Conservation (phyloP, 805 yeast genomes). For the Isabelozyma pseudorhagii region DNA sequence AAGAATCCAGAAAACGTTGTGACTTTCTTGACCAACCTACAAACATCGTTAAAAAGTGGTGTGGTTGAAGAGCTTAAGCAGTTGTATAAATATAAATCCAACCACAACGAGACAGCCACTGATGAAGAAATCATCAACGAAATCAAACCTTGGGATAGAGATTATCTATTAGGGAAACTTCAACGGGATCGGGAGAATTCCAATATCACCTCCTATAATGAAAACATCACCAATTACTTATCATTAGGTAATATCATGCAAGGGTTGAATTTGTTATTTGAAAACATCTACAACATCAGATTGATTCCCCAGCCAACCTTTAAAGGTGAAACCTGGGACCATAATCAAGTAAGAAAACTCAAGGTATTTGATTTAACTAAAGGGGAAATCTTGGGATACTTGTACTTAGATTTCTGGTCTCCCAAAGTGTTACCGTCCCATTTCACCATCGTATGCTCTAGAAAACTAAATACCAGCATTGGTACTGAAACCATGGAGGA, state of each 20-base stretch:
- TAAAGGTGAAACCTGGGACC: constrained; percentile 83
- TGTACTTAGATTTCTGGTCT: constrained; percentile 85
- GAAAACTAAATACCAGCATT: constrained; percentile 59
- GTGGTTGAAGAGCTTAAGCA: constrained; percentile 58
- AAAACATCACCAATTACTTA: constrained; percentile 64
- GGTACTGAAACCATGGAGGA: constrained; percentile 22
- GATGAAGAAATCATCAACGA: constrained; percentile 23
- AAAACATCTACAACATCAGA: constrained; percentile 70
- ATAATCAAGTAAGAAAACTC: constrained; percentile 73
- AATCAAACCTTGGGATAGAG: constrained; percentile 91
- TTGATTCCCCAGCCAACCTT: constrained; percentile 62
- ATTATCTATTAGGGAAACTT: constrained; percentile 42
- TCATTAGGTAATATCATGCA: constrained; percentile 83
- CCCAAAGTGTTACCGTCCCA: constrained; percentile 86
- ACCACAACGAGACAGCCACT: constrained; percentile 3
- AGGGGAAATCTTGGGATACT: constrained; percentile 63
- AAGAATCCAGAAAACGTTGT: constrained; percentile 71
- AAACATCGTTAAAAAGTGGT: constrained; percentile 44
- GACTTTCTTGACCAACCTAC: constrained; percentile 62
- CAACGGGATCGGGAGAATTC: constrained; percentile 11
- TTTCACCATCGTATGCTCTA: constrained; percentile 92
- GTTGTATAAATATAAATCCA: constrained; percentile 36
- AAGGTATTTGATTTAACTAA: constrained; percentile 62
- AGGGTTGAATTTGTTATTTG: constrained; percentile 73
- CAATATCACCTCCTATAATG: constrained; percentile 24